These are phyloP conservation scores for Mycena epipterygia DNA, from an alignment of 768 basidiomycete species.

Conservation along the genomic window DNA sequence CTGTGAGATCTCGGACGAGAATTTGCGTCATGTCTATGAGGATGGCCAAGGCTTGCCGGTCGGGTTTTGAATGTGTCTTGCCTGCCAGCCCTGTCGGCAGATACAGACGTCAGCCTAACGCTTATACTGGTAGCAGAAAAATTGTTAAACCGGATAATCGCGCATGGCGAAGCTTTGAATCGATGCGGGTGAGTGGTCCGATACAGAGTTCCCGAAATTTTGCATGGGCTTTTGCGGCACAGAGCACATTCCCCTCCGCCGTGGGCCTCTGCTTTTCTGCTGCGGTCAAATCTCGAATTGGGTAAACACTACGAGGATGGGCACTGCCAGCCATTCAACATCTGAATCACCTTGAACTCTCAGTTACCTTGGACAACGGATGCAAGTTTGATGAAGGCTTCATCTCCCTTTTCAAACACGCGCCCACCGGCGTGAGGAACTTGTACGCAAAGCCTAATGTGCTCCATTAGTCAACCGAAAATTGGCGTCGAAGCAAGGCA, in stretches of 20 bases:
- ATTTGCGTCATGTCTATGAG: constrained; percentile 2
- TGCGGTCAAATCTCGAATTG: constrained; percentile 3
- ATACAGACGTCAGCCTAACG: no score
- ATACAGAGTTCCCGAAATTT: constrained; percentile 8
- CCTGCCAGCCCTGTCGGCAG: constrained; percentile 4
- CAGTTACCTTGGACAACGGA: not conserved
- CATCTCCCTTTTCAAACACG: constrained; percentile 15
- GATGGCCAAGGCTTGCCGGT: not conserved
- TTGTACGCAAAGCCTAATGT: constrained; percentile 19
- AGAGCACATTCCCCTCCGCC: not conserved
- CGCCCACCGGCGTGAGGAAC: constrained; percentile 12
- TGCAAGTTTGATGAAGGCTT: not conserved
- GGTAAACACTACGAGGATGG: constrained; percentile 7
- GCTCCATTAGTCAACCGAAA: no score
- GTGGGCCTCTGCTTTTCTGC: not conserved
- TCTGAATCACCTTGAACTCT: not conserved
- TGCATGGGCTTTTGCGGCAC: not conserved
- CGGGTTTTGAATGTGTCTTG: not conserved
- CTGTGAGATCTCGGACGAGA: not conserved
- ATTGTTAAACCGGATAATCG: no score
- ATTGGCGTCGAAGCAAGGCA: not conserved
- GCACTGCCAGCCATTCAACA: constrained; percentile 3
- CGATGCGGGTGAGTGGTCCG: no score
- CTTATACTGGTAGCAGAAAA: no score
- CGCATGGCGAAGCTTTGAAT: no score